These are phyloP conservation scores for Pterocarpus santalinus DNA, from an alignment of 306 rosid genomes.

Conservation along the genomic window DNA sequence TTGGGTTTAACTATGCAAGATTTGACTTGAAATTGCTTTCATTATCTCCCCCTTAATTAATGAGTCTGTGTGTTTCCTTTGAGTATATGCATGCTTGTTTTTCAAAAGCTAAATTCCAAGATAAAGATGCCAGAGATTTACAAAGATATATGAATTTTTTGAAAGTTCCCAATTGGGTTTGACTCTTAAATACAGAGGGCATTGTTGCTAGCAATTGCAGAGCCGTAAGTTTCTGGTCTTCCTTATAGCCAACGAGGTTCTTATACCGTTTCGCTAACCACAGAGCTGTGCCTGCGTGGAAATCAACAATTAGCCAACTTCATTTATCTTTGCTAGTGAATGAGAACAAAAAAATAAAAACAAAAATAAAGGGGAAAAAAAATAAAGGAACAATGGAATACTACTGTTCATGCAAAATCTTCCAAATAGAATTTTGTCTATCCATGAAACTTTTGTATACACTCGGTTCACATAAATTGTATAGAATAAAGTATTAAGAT, in stretches of 20 bases:
- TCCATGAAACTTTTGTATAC: too few relatives aligned
- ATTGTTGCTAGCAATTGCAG: slow-evolving; percentile 52
- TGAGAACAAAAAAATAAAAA: not conserved
- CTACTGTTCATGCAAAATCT: too few relatives aligned
- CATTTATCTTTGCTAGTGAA: slow-evolving; percentile 47
- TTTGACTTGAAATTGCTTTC: not conserved
- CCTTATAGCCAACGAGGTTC: slow-evolving; percentile 25
- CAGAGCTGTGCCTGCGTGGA: too few relatives aligned
- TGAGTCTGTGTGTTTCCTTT: not conserved
- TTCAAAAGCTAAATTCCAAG: not conserved
- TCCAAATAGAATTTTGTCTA: too few relatives aligned
- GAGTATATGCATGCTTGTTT: slow-evolving; percentile 1
- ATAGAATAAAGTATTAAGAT: too few relatives aligned
- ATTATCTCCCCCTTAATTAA: too few relatives aligned
- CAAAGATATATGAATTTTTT: slow-evolving; percentile 42
- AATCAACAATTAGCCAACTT: too few relatives aligned
- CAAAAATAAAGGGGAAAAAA: too few relatives aligned
- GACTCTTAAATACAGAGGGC: slow-evolving; percentile 51
- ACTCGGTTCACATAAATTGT: too few relatives aligned
- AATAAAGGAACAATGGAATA: too few relatives aligned
- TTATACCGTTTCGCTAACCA: slow-evolving; percentile 38
- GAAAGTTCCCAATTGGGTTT: slow-evolving; percentile 43
- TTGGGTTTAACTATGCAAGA: not conserved
- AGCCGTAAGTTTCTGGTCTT: slow-evolving; percentile 39
- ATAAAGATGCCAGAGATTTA: slow-evolving; percentile 25